A percentile compares a stretch with the other conserved stretches of the same genome.
These are phyloP conservation scores for Salix arbutifolia DNA, from an alignment of 345 rosid genomes.

Conservation along the genomic window DNA sequence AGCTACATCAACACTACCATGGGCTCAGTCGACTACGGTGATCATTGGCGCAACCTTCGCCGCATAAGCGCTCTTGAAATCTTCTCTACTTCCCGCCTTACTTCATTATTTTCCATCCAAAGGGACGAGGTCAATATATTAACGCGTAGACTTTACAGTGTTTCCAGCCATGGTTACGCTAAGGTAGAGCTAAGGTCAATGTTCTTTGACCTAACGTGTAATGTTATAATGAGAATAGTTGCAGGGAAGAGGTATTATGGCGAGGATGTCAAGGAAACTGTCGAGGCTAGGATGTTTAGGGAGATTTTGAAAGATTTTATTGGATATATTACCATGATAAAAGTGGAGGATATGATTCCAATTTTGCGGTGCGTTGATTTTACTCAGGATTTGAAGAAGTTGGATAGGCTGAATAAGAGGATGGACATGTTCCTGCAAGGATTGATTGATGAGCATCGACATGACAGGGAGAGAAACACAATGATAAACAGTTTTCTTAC, in stretches of 20 bases:
- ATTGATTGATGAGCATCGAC: neutral
- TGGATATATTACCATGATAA: too few species aligned
- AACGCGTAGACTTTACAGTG: neutral
- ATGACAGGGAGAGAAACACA: neutral
- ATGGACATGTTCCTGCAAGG: neutral
- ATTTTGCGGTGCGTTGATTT: too few species aligned
- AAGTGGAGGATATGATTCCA: too few species aligned
- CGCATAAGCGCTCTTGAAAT: neutral
- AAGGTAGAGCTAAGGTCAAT: neutral
- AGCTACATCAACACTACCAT: neutral
- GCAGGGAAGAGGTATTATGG: neutral
- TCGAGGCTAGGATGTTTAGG: too few species aligned
- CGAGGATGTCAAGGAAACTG: too few species aligned
- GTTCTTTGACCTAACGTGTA: neutral
- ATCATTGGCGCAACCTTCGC: neutral
- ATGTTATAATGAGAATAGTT: neutral
- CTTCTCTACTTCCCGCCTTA: neutral
- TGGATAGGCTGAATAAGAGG: neutral
- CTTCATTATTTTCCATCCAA: neutral
- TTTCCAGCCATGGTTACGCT: neutral
- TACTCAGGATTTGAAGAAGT: too few species aligned
- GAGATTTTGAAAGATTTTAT: too few species aligned
- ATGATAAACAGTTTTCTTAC: neutral
- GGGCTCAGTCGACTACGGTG: neutral
- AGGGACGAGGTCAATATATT: neutral